A percentile compares a stretch with the other conserved stretches of the same genome.
phyloP scores from a whole-genome alignment of 371 early-diverging fungal species.

The Circinella minor region DNA sequence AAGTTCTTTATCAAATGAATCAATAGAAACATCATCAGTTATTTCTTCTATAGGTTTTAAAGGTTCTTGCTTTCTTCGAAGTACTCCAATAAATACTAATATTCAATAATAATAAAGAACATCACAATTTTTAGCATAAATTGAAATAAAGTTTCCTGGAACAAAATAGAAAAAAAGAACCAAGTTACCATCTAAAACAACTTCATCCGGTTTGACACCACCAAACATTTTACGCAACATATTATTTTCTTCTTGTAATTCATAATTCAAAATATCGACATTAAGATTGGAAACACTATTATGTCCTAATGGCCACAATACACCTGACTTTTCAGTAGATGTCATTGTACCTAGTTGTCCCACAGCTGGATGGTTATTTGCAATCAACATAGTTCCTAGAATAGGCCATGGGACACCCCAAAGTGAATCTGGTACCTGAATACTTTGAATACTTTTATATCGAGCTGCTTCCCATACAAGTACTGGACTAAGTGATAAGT shows the following conservation, averaged over 20 bases:
- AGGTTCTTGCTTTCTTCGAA: slow-evolving; percentile 7
- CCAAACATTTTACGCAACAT: slow-evolving; percentile 42
- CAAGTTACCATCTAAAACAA: slow-evolving; percentile 44
- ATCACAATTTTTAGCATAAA: too few relatives aligned
- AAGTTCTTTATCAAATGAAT: slow-evolving; percentile 7
- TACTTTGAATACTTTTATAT: neutral
- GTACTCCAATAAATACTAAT: slow-evolving; percentile 2
- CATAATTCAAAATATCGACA: slow-evolving; percentile 22
- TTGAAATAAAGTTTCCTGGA: neutral
- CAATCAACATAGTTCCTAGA: slow-evolving; percentile 27
- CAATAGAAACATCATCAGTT: neutral
- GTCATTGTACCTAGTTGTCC: neutral
- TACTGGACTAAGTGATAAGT: slow-evolving; percentile 31
- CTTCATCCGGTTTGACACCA: slow-evolving; percentile 37
- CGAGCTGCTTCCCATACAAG: slow-evolving; percentile 33
- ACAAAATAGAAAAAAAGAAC: too few relatives aligned
- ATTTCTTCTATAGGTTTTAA: neutral
- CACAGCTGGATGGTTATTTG: neutral
- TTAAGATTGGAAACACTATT: neutral
- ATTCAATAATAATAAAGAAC: neutral
- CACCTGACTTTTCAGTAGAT: slow-evolving; percentile 2
- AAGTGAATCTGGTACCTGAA: slow-evolving; percentile 12
- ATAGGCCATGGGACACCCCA: slow-evolving; percentile 49
- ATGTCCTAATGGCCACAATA: slow-evolving; percentile 12
- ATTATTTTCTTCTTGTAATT: slow-evolving; percentile 30